Base-by-base conservation (phyloP, 306 rosid genomes). In the Lathyrus tuberosus region DNA sequence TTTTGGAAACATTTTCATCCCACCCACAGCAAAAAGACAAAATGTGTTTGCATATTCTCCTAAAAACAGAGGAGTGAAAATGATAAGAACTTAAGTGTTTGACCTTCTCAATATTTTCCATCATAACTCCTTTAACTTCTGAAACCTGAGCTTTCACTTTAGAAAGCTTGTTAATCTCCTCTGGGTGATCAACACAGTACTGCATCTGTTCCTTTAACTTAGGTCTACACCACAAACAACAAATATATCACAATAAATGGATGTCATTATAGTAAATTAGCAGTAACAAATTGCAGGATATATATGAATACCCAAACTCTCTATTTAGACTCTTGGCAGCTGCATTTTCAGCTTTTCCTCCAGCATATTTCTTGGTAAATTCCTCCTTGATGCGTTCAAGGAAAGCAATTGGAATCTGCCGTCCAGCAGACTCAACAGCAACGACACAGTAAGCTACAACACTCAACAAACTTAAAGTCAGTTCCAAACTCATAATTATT, bases 201-300 rank as follows among this genome's bases (percentile, higher is more conserved):
- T 84, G 94, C 97, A 92, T 92, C 69, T 92, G 96, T 86, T 89
- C 97, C 85, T 86, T 92, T 83, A 92, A 79, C 76, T 92, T 92
- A 18, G 92, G 51, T 73, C 96, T 92, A 72, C 37, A 76, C 22
- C 67, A 54, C 28, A 35, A 41, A 56, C 66, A 65, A 52, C 60
- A 69, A 78, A 75, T 1, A 71, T 62, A 20, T 72, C 46, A 24
- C 42, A 71, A 58, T 70, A 57, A 41, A 74, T 31, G 61, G 28
- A 76, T 10, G 43, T 64, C 31, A 81, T 22, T 14, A 64, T 40
- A 71, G 15, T 61, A 49, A 51, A 41, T 17, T 68, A 74, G 11
- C 73, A 31, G 52, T 18, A 28, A 8, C 42, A 14, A 35, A 35
- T 12, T 28, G 69, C 13, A 65, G 52, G 44, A 60, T 33, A 64